A percentile compares a stretch with the other conserved stretches of the same genome.
phyloP scores from a whole-genome alignment of 164 flowering plant species.

The Cinnamomum chago region DNA sequence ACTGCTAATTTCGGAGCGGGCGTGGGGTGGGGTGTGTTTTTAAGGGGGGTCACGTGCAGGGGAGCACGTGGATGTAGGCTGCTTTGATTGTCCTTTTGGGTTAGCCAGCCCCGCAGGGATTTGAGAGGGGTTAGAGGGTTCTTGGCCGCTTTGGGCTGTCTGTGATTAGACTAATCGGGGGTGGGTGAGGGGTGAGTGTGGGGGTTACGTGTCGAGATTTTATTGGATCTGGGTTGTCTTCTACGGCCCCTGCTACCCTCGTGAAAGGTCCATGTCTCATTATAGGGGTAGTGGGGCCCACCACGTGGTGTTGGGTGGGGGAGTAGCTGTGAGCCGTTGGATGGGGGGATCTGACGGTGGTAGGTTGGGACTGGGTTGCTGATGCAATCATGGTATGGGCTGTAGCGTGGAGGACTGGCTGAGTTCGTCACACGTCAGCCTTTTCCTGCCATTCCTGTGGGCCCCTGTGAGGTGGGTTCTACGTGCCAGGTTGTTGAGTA shows the following conservation, averaged over 20 bases:
- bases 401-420: background rate
- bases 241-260: background rate
- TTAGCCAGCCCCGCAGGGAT: background rate
- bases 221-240: background rate
- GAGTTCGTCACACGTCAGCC: slow-evolving; percentile 6
- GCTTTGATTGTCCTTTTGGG: background rate
- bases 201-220: background rate
- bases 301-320: background rate
- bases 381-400: slow-evolving; percentile 5
- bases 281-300: background rate
- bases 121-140: background rate
- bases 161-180: slow-evolving; percentile 10
- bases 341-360: background rate
- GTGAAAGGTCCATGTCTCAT: slow-evolving; percentile 2
- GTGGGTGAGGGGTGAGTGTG: background rate
- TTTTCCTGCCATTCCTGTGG: slow-evolving; percentile 2
- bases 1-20: no score
- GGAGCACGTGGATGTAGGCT: slow-evolving; percentile 2
- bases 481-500: no score
- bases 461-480: background rate
- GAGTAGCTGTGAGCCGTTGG: background rate
- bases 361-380: background rate
- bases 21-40: no score
- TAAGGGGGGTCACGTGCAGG: background rate
- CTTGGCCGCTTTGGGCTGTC: background rate